These are phyloP conservation scores for Penstemon eatonii DNA, from an alignment of 257 asterid species.

Conservation along the genomic window DNA sequence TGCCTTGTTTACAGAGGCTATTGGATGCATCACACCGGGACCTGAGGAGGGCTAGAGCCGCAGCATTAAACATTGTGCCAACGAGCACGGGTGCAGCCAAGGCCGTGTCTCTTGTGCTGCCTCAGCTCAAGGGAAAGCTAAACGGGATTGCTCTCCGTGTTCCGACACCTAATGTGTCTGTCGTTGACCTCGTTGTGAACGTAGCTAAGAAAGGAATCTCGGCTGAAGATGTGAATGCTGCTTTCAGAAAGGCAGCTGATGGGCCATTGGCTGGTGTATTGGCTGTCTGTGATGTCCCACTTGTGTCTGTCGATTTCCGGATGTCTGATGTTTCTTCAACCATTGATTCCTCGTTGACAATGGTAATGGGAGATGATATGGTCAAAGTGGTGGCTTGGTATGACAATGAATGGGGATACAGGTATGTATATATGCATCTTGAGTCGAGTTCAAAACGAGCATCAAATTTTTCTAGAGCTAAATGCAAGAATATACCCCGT, in stretches of 20 bases:
- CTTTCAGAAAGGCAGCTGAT: constrained; percentile 84
- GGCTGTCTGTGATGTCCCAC: constrained; percentile 77
- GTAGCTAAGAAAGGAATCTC: constrained; percentile 77
- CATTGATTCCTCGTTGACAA: constrained; percentile 84
- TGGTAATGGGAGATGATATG: constrained; percentile 99
- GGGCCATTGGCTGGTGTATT: constrained; percentile 72
- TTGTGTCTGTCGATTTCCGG: constrained; percentile 85
- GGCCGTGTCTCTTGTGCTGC: constrained; percentile 91
- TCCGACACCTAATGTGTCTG: constrained; percentile 94
- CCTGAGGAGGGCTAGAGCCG: constrained; percentile 87
- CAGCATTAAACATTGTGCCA: constrained; percentile 92
- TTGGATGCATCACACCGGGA: constrained; percentile 92
- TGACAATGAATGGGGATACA: constrained; percentile 98
- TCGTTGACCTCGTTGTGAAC: constrained; percentile 82
- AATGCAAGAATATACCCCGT: too few species aligned
- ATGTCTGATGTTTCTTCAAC: constrained; percentile 78
- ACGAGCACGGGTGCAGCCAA: constrained; percentile 96
- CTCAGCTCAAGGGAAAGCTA: constrained; percentile 91
- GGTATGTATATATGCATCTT: constrained; percentile 36
- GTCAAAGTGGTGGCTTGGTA: constrained; percentile 98
- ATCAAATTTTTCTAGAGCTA: too few species aligned
- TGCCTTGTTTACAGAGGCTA: constrained; percentile 60
- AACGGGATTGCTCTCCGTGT: constrained; percentile 93
- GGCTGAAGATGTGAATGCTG: constrained; percentile 81
- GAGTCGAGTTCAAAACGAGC: too few species aligned